A percentile compares a stretch with the other conserved stretches of the same genome.
phyloP scores from a whole-genome alignment of 2,329 filamentous ascomycete species.

The Cladophialophora exuberans region DNA sequence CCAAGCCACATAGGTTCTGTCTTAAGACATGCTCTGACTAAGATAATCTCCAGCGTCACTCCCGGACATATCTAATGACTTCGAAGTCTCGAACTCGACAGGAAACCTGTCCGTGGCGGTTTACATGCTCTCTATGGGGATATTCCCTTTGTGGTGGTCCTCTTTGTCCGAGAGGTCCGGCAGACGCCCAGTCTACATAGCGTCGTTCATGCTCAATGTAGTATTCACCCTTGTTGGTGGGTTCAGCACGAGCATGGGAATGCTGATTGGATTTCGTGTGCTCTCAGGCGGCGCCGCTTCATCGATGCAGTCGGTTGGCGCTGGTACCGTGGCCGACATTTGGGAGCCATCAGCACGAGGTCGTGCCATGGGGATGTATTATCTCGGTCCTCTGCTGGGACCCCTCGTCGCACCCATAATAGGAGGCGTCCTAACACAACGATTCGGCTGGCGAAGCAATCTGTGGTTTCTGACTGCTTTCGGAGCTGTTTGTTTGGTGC shows the following conservation, averaged over 20 bases:
- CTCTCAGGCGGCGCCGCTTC: slow-evolving; percentile 75
- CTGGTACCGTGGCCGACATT: slow-evolving; percentile 79
- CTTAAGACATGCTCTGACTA: neutral
- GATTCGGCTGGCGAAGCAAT: slow-evolving; percentile 66
- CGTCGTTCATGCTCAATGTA: neutral
- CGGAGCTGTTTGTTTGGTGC: slow-evolving; percentile 53
- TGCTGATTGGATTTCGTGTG: slow-evolving; percentile 77
- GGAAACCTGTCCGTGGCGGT: slow-evolving; percentile 76
- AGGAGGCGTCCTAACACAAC: slow-evolving; percentile 57
- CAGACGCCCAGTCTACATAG: slow-evolving; percentile 73
- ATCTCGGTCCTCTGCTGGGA: slow-evolving; percentile 74
- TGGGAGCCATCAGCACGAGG: slow-evolving; percentile 75
- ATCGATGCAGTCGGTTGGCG: slow-evolving; percentile 79
- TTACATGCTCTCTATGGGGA: slow-evolving; percentile 80
- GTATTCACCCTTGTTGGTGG: neutral
- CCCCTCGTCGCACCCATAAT: slow-evolving; percentile 76
- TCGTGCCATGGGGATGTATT: slow-evolving; percentile 78
- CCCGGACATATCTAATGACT: neutral
- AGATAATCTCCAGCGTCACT: neutral
- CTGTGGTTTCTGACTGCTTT: slow-evolving; percentile 77
- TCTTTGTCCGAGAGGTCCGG: slow-evolving; percentile 73
- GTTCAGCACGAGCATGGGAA: slow-evolving; percentile 62
- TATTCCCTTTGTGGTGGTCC: slow-evolving; percentile 86
- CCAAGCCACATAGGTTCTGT: too few species aligned
- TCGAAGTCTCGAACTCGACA: slow-evolving; percentile 60